Percentiles rank a stretch among this genome's conserved stretches.
These are phyloP conservation scores for Leccinum obscurum DNA, from an alignment of 768 basidiomycete genomes.

Conservation along the genomic window DNA sequence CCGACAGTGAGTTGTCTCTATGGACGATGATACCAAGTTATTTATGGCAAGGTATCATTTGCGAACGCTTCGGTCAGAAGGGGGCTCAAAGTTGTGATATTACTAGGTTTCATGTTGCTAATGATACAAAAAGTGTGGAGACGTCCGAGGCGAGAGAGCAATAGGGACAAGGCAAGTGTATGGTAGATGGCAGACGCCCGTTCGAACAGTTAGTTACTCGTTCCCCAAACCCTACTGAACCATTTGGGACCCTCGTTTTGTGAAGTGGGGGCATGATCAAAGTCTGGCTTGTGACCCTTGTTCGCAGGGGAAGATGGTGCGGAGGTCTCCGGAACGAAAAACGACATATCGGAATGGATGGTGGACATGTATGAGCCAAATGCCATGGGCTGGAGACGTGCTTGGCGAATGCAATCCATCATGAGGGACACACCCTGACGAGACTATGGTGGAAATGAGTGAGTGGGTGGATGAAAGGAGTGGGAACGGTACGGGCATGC, in stretches of 20 bases:
- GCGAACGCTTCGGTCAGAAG: neutral
- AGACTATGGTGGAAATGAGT: slow-evolving; percentile 48
- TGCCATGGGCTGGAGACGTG: slow-evolving; percentile 57
- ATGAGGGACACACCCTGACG: slow-evolving; percentile 87
- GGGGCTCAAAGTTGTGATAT: slow-evolving; percentile 19
- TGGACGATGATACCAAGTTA: slow-evolving; percentile 4
- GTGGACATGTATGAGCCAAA: slow-evolving; percentile 39
- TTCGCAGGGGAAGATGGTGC: slow-evolving; percentile 13
- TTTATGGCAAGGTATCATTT: too few species aligned
- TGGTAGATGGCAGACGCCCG: slow-evolving; percentile 11
- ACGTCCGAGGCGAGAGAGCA: slow-evolving; percentile 11
- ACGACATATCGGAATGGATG: slow-evolving; percentile 35
- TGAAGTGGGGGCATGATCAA: slow-evolving; percentile 7
- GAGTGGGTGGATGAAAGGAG: neutral
- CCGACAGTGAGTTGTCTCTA: slow-evolving; percentile 1
- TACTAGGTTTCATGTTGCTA: slow-evolving; percentile 22
- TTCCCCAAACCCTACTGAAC: slow-evolving; percentile 30
- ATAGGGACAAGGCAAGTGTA: slow-evolving; percentile 19
- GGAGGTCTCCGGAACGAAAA: slow-evolving; percentile 24
- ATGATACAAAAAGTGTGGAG: slow-evolving; percentile 32
- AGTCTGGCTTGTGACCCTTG: slow-evolving; percentile 21
- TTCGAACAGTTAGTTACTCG: slow-evolving; percentile 11
- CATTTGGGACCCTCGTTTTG: slow-evolving; percentile 21
- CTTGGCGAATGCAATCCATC: slow-evolving; percentile 74
- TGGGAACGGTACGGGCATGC: slow-evolving; percentile 43